Conservation (phyloP, 805 yeast genomes). For the Debaryomyces hansenii region DNA sequence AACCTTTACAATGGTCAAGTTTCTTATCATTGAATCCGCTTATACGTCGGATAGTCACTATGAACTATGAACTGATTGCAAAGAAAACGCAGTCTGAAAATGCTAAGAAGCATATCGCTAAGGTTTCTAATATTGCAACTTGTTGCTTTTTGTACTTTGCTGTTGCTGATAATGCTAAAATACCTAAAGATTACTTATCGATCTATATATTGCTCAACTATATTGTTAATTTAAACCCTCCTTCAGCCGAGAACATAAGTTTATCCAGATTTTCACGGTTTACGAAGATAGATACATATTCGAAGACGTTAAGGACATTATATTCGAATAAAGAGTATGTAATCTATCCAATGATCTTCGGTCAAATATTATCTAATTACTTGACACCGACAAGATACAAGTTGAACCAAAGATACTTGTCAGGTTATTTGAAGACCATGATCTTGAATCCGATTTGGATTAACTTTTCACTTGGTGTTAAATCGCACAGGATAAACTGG, state of each 20-base stretch:
- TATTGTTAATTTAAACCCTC: constrained; percentile 31
- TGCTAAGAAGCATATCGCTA: constrained; percentile 4
- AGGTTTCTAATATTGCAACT: constrained; percentile 23
- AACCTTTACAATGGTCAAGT: constrained; percentile 28
- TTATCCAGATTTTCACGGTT: constrained; percentile 23
- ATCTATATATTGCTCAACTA: constrained; percentile 34
- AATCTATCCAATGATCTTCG: constrained; percentile 36
- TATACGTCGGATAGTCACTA: constrained; percentile 14
- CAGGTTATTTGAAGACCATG: constrained; percentile 27
- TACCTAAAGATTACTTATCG: constrained; percentile 40
- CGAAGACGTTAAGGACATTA: constrained; percentile 14
- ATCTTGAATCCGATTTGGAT: constrained; percentile 44
- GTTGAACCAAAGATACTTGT: constrained; percentile 36
- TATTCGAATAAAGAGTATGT: constrained; percentile 32
- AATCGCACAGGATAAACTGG: constrained; percentile 26
- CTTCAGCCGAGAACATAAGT: constrained; percentile 27
- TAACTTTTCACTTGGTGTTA: constrained; percentile 31
- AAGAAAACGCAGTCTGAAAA: not conserved
- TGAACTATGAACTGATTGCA: not conserved
- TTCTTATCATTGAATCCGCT: constrained; percentile 34
- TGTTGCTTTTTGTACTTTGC: constrained; percentile 27
- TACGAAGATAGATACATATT: constrained; percentile 24
- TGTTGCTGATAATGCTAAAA: constrained; percentile 17
- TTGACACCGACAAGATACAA: constrained; percentile 38
- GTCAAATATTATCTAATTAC: constrained; percentile 40